phyloP scores from a whole-genome alignment of 371 early-diverging fungal species.

The Apophysomyces elegans region DNA sequence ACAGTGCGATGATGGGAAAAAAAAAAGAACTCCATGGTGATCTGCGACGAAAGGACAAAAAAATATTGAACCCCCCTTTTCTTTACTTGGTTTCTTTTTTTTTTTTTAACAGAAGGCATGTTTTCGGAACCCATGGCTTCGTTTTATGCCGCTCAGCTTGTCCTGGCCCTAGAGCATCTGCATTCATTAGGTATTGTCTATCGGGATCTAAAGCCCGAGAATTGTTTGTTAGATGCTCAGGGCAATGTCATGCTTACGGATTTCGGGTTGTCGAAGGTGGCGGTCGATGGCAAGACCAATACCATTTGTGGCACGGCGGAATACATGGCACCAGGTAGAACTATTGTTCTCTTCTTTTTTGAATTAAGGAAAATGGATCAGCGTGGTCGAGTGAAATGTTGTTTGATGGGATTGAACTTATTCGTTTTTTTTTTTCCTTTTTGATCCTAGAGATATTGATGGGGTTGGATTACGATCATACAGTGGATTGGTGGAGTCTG shows the following conservation, averaged over 20 bases:
- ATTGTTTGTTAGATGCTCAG: conserved; percentile 78
- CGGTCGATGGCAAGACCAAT: conserved; percentile 71
- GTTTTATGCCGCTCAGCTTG: conserved; percentile 85
- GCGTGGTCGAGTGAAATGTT: too few relatives aligned
- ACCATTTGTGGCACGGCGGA: conserved; percentile 94
- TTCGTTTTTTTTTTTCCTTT: conserved; percentile 16
- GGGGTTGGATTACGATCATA: conserved; percentile 82
- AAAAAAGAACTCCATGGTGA: too few relatives aligned
- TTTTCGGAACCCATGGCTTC: conserved; percentile 78
- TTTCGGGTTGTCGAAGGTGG: conserved; percentile 90
- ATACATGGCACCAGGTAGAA: conserved; percentile 66
- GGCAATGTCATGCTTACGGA: conserved; percentile 90
- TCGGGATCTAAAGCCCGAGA: conserved; percentile 89
- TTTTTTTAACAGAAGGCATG: conserved; percentile 65
- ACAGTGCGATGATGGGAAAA: too few relatives aligned
- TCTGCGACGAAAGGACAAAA: too few relatives aligned
- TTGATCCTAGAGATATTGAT: conserved; percentile 77
- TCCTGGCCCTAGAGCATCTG: conserved; percentile 85
- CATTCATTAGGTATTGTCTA: conserved; percentile 88
- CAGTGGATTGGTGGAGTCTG: conserved; percentile 95
- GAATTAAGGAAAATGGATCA: neutral
- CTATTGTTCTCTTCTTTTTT: neutral
- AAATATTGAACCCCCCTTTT: too few relatives aligned
- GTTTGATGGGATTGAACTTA: neutral
- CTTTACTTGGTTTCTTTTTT: neutral